phyloP scores from a whole-genome alignment of 2,329 filamentous ascomycete species.

The Xylariaceae sp. region DNA sequence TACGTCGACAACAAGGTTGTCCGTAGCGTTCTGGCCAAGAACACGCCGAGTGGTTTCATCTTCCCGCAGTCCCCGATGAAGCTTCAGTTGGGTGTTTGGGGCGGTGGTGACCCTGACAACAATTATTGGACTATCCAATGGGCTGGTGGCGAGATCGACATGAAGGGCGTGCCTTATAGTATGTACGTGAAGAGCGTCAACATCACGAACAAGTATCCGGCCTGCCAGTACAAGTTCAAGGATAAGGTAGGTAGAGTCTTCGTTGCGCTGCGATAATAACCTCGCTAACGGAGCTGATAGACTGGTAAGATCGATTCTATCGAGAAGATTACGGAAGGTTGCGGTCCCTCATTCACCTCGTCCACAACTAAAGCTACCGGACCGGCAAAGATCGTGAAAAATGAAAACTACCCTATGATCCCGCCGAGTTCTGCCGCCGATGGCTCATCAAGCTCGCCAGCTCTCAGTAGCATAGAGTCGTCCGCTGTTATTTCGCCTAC shows the following conservation, averaged over 20 bases:
- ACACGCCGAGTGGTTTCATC: slow-evolving; percentile 28
- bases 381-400: slow-evolving; percentile 19
- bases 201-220: slow-evolving; percentile 39
- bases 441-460: background rate
- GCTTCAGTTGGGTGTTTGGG: slow-evolving; percentile 38
- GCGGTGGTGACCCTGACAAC: slow-evolving; percentile 35
- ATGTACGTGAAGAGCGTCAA: slow-evolving; percentile 38
- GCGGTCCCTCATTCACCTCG: slow-evolving; percentile 10
- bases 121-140: slow-evolving; percentile 36
- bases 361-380: slow-evolving; percentile 1
- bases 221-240: slow-evolving; percentile 35
- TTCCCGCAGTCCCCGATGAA: slow-evolving; percentile 39
- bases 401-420: slow-evolving; percentile 18
- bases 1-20: slow-evolving; percentile 35
- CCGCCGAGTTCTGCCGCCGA: slow-evolving; percentile 1
- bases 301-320: slow-evolving; percentile 31
- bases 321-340: slow-evolving; percentile 31
- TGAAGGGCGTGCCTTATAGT: slow-evolving; percentile 32
- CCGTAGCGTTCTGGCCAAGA: slow-evolving; percentile 29
- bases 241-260: slow-evolving; percentile 29
- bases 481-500: background rate
- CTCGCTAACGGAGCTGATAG: slow-evolving; percentile 25
- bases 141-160: slow-evolving; percentile 37
- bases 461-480: slow-evolving; percentile 3
- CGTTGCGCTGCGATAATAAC: background rate